These are phyloP conservation scores for Chaetomium fimeti DNA, from an alignment of 495 filamentous ascomycete genomes.

Conservation along the genomic window DNA sequence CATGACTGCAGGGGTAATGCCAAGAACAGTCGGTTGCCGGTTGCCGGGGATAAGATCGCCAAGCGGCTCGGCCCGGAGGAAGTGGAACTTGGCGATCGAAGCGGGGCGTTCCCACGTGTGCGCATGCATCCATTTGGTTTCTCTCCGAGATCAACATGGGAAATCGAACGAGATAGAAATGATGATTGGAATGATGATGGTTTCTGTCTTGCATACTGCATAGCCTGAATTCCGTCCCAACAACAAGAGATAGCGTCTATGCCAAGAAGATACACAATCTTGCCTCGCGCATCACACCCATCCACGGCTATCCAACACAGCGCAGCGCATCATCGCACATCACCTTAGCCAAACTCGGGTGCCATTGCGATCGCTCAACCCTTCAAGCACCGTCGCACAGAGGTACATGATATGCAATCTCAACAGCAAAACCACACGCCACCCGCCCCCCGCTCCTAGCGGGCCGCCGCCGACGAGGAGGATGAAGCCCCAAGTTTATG, in stretches of 20 bases:
- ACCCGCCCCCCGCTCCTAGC: not conserved
- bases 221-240: no score
- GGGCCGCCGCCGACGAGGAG: not conserved
- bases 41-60: slow-evolving; percentile 3
- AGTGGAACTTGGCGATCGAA: not conserved
- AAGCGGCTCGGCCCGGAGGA: not conserved
- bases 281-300: not conserved
- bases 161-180: no score
- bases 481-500: slow-evolving; percentile 25
- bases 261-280: not conserved
- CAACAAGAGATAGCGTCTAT: not conserved
- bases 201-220: no score
- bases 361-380: not conserved
- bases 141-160: no score
- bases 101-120: not conserved
- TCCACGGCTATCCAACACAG: not conserved
- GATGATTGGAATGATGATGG: no score
- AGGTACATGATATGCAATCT: not conserved
- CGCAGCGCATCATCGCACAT: not conserved
- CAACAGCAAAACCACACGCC: not conserved
- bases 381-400: no score
- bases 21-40: not conserved
- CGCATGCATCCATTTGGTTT: not conserved
- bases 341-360: not conserved
- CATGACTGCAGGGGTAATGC: not conserved